A percentile compares a stretch with the other conserved stretches of the same genome.
phyloP scores from a whole-genome alignment of 768 basidiomycete species.

The Gelatoporia subvermispora region DNA sequence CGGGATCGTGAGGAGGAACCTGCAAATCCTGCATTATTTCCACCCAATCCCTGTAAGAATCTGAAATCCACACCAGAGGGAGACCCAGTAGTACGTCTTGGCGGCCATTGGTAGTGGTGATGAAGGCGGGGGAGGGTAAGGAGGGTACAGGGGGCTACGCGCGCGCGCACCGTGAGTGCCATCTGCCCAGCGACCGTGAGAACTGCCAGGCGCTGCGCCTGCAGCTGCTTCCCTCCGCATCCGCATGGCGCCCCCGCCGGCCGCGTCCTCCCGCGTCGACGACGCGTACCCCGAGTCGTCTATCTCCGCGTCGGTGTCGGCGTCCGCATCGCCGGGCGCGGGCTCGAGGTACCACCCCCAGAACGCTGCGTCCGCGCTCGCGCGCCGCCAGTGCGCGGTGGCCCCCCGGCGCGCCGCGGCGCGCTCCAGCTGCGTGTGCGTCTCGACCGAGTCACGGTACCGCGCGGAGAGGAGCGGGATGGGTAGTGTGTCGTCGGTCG shows the following conservation, averaged over 20 bases:
- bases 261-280: conserved; percentile 2
- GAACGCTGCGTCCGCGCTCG: conserved; percentile 4
- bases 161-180: conserved; percentile 10
- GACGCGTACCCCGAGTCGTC: background rate
- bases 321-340: background rate
- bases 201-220: background rate
- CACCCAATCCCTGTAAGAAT: background rate
- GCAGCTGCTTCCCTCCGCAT: background rate
- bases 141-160: background rate
- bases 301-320: background rate
- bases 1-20: conserved; percentile 63
- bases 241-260: background rate
- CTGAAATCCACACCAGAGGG: conserved; percentile 20
- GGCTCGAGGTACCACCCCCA: conserved; percentile 17
- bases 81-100: conserved; percentile 21
- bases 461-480: conserved; percentile 1
- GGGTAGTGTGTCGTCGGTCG: no score
- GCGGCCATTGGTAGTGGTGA: conserved; percentile 15
- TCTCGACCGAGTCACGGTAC: conserved; percentile 4
- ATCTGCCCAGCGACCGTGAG: conserved; percentile 1
- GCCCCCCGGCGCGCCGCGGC: background rate
- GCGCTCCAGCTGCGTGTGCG: background rate
- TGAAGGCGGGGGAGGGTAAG: conserved; percentile 3
- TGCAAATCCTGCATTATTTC: conserved; percentile 8
- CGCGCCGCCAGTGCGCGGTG: conserved; percentile 7